Base-by-base conservation (phyloP, 73 alveolate genomes). In the Durusdinium trenchii region DNA sequence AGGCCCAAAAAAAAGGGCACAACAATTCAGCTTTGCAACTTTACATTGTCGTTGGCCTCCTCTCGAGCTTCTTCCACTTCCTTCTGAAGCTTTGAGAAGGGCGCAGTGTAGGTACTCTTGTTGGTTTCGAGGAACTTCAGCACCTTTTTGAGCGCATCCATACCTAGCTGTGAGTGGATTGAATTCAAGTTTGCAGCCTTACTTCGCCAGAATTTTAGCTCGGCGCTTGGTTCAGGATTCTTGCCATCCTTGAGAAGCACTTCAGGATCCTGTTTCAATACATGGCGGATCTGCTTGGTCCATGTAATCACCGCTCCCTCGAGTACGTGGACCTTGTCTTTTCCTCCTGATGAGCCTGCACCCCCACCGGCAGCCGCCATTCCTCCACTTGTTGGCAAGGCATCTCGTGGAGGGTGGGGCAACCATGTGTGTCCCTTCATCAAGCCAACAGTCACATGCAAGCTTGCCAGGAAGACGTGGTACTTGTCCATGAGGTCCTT, bases 271-370 rank as follows among this genome's bases (percentile, higher is more conserved):
- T 99, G 99, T 99, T 99, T 99, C 96, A 99, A 99, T 52, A 99
- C 99, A 93, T 99, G 99, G 99, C 99, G 99, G 99, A 99, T 99
- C 99, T 99, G 99, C 96, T 99, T 99, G 57, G 99, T 99, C 99
- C 99, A 99, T 76, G 99, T 99, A 67, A 99, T 99, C 69, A 99
- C 99, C 48, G 99, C 99, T 73, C 99, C 99, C 99, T 99, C 99
- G 89, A 99, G 99, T 36, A 99, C 99, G 94, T 99, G 99, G 45
- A 99, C 99, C 99, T 99, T 99, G 99, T 99, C 99, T 99, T 99
- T 94, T 47, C 99, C 95, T 43, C 86, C 95, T 30, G 95, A 78
- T 18, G 95, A 94, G 57, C 94, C 94, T 6, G 86, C 99, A 35
- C 94, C 94, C 26, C 86, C 99, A 3, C 87, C 71, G 26, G 85